Conservation (phyloP, 495 filamentous ascomycete species). For the Aspergillus bertholletiae region DNA sequence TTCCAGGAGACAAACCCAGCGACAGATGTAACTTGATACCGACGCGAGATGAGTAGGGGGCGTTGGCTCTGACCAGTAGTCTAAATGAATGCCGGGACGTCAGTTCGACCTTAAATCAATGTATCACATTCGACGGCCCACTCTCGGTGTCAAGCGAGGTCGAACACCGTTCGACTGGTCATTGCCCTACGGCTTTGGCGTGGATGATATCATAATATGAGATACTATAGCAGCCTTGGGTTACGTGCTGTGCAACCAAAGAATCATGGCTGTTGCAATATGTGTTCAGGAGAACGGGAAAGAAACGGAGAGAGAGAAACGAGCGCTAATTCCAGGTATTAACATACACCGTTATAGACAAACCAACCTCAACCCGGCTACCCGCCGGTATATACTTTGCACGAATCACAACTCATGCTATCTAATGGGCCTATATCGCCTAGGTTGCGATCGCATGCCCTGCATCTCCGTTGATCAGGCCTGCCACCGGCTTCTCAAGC, state of each 20-base stretch:
- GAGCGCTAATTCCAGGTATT: not conserved
- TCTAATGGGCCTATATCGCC: not conserved
- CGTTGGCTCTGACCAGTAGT: not conserved
- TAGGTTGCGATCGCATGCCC: not conserved
- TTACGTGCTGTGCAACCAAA: not conserved
- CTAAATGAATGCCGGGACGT: not conserved
- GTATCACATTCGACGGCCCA: not conserved
- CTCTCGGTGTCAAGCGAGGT: not conserved
- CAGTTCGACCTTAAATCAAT: not conserved
- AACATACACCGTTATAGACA: not conserved
- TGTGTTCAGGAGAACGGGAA: not conserved
- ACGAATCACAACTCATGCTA: not conserved
- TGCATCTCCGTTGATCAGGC: constrained; percentile 1
- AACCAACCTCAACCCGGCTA: not conserved
- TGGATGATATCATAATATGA: not conserved
- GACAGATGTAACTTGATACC: not conserved
- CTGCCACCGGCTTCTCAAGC: not conserved
- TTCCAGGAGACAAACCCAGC: not conserved
- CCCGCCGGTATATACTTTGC: not conserved
- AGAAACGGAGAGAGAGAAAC: not conserved
- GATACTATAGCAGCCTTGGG: not conserved
- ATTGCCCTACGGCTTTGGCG: not conserved
- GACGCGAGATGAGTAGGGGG: not conserved
- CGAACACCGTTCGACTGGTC: too few relatives aligned
- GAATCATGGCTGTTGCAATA: not conserved